These are phyloP conservation scores for Pythium apleroticum DNA, from an alignment of 352 stramenopile genomes.

Conservation along the genomic window DNA sequence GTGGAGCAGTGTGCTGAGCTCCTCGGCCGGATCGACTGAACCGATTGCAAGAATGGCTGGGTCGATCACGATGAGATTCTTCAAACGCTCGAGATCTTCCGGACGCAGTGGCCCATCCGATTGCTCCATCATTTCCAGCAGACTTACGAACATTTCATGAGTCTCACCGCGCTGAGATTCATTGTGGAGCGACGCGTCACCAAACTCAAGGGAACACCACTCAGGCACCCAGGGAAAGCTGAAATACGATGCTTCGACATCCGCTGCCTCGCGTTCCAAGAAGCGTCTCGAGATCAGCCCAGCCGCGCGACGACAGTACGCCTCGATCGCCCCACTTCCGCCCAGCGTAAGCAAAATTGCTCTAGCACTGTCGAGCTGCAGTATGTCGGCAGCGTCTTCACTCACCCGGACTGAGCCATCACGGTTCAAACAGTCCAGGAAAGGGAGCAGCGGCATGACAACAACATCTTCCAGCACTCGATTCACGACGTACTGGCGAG, in stretches of 20 bases:
- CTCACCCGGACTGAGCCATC: not conserved
- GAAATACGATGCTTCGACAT: not conserved
- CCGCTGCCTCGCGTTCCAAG: not conserved
- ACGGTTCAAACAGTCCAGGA: slow-evolving; percentile 1
- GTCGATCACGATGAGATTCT: slow-evolving; percentile 1
- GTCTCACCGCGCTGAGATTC: not conserved
- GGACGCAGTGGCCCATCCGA: not conserved
- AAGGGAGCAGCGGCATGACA: not conserved
- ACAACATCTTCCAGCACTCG: slow-evolving; percentile 2
- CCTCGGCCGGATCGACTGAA: not conserved
- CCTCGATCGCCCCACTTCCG: not conserved
- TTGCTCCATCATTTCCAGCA: slow-evolving; percentile 13
- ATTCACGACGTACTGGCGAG: not conserved
- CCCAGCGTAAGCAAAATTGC: not conserved
- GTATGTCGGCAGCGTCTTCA: not conserved
- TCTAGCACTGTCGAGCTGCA: not conserved
- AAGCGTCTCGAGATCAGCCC: not conserved
- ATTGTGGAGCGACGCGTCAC: not conserved
- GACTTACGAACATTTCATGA: not conserved
- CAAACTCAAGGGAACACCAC: slow-evolving; percentile 7
- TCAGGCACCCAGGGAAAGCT: not conserved
- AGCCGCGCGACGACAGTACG: slow-evolving; percentile 6
- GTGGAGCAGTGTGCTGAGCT: not conserved
- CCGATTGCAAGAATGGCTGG: not conserved
- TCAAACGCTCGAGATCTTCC: slow-evolving; percentile 1